These are phyloP conservation scores for Arthromyces matolae DNA, from an alignment of 768 basidiomycete species.

Conservation along the genomic window DNA sequence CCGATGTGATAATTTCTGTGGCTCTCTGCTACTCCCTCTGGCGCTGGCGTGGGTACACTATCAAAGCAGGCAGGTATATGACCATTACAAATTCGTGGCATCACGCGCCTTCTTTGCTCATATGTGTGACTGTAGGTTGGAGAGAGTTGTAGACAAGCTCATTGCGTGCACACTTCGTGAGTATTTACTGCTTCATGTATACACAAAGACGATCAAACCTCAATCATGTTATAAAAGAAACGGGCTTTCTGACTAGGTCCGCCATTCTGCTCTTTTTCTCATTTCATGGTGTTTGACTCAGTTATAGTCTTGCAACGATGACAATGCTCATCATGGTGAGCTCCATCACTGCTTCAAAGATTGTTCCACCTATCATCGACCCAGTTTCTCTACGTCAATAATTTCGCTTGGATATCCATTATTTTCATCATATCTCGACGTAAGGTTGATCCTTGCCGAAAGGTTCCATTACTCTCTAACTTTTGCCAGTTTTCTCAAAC, in stretches of 20 bases:
- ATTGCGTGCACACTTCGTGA: slow-evolving; percentile 16
- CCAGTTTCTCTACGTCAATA: too few relatives aligned
- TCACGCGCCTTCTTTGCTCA: too few relatives aligned
- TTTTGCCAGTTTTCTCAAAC: slow-evolving; percentile 9
- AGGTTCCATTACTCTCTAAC: background rate
- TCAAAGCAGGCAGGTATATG: background rate
- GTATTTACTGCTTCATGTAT: background rate
- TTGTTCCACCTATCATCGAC: too few relatives aligned
- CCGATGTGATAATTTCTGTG: slow-evolving; percentile 10
- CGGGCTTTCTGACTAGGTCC: slow-evolving; percentile 15
- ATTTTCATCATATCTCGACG: slow-evolving; percentile 9
- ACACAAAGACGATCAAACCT: background rate
- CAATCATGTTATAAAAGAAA: slow-evolving; percentile 4
- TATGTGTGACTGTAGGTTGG: background rate
- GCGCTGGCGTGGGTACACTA: background rate
- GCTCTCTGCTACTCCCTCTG: slow-evolving; percentile 9
- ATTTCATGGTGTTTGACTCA: background rate
- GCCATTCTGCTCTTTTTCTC: background rate
- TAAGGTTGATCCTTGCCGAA: background rate
- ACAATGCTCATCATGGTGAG: too few relatives aligned
- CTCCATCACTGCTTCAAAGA: too few relatives aligned
- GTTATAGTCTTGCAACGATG: background rate
- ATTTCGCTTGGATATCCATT: too few relatives aligned
- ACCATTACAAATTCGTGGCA: background rate
- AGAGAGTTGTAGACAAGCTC: slow-evolving; percentile 11